Percentiles rank a stretch among this genome's conserved stretches.
Evolutionary conservation across 805 yeast species (phyloP).

Genomic region (Metschnikowia anglica): DNA sequence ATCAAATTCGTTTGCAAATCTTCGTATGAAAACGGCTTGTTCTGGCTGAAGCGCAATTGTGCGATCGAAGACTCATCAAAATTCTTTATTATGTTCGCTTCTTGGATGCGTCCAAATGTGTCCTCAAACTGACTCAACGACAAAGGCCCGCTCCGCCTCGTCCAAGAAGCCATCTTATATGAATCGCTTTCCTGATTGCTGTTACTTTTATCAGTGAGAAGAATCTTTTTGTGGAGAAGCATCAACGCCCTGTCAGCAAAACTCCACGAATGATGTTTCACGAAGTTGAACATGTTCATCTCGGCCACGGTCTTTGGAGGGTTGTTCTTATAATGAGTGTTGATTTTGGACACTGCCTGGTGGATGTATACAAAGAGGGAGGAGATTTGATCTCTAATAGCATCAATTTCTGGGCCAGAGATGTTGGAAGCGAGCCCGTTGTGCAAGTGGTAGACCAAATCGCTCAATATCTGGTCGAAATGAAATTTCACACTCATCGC

Average conservation of each 20-base stretch:
- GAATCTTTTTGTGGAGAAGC: constrained; percentile 43
- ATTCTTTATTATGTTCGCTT: constrained; percentile 39
- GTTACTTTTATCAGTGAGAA: constrained; percentile 31
- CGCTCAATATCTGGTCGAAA: constrained; percentile 52
- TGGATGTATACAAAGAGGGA: constrained; percentile 52
- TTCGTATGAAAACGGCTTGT: constrained; percentile 47
- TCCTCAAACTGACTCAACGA: constrained; percentile 40
- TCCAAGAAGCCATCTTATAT: constrained; percentile 4
- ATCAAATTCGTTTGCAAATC: constrained; percentile 53
- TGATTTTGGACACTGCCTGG: constrained; percentile 44
- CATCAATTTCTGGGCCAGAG: constrained; percentile 42
- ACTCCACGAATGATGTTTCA: constrained; percentile 48
- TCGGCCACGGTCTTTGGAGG: constrained; percentile 41
- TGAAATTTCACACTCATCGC: constrained; percentile 54
- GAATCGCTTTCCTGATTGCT: background rate
- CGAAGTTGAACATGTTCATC: constrained; percentile 47
- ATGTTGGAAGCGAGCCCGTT: constrained; percentile 47
- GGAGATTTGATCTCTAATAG: constrained; percentile 48
- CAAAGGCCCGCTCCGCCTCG: constrained; percentile 26
- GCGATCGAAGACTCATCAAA: constrained; percentile 38
- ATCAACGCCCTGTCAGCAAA: constrained; percentile 55
- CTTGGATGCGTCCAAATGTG: constrained; percentile 39
- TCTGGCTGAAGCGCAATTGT: constrained; percentile 35
- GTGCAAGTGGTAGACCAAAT: constrained; percentile 50
- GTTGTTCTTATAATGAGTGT: constrained; percentile 30